These are phyloP conservation scores for Podosphaera leucotricha DNA, from an alignment of 2,329 filamentous ascomycete species.

Conservation along the genomic window DNA sequence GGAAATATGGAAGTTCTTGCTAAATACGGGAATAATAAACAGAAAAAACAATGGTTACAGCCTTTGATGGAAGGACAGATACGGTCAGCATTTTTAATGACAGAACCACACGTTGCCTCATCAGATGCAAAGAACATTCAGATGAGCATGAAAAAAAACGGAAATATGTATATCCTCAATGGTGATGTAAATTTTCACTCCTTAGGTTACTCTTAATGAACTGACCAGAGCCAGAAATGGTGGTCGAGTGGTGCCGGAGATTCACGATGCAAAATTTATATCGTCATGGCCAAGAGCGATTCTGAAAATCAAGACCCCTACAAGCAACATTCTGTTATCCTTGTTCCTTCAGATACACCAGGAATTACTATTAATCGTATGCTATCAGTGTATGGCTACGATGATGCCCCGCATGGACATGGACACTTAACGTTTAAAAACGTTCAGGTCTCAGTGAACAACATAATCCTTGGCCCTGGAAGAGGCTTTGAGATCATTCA, in stretches of 20 bases:
- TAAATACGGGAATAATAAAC: slow-evolving; percentile 67
- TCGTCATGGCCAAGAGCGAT: slow-evolving; percentile 90
- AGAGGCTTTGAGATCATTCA: slow-evolving; percentile 97
- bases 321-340: slow-evolving; percentile 76
- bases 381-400: slow-evolving; percentile 84
- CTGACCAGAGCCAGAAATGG: slow-evolving; percentile 51
- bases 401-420: slow-evolving; percentile 95
- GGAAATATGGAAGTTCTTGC: slow-evolving; percentile 91
- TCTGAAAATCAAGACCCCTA: slow-evolving; percentile 53
- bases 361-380: slow-evolving; percentile 88
- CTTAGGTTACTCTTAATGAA: background rate
- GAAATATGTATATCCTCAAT: slow-evolving; percentile 76
- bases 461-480: slow-evolving; percentile 79
- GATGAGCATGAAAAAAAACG: slow-evolving; percentile 59
- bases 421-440: slow-evolving; percentile 78
- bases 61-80: slow-evolving; percentile 69
- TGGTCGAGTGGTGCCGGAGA: slow-evolving; percentile 95
- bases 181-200: slow-evolving; percentile 36
- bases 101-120: slow-evolving; percentile 68
- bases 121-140: slow-evolving; percentile 87
- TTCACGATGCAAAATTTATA: slow-evolving; percentile 74
- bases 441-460: slow-evolving; percentile 63
- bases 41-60: slow-evolving; percentile 65
- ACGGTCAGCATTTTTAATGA: slow-evolving; percentile 81
- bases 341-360: slow-evolving; percentile 59